phyloP scores from a whole-genome alignment of 2,329 filamentous ascomycete genomes.

The Xylaria sp. region DNA sequence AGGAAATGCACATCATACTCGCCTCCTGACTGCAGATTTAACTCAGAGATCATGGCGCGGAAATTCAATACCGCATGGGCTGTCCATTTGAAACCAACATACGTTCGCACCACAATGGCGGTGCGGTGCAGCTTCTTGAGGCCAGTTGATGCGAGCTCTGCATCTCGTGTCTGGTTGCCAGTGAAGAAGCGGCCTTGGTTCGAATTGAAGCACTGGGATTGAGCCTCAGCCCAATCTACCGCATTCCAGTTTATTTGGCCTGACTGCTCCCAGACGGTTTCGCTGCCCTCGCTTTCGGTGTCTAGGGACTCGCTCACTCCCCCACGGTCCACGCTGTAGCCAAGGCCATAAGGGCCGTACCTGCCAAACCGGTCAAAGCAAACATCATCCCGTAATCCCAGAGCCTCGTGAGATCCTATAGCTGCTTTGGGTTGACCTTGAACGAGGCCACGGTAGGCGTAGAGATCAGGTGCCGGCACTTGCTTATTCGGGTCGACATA shows the following conservation, averaged over 20 bases:
- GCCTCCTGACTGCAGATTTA: slow-evolving; percentile 79
- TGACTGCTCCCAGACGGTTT: slow-evolving; percentile 64
- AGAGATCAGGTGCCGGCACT: slow-evolving; percentile 69
- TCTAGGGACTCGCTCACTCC: slow-evolving; percentile 78
- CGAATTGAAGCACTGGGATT: slow-evolving; percentile 62
- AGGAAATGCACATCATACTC: slow-evolving; percentile 87
- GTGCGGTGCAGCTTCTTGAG: slow-evolving; percentile 66
- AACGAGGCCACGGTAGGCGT: slow-evolving; percentile 75
- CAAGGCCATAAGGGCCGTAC: slow-evolving; percentile 84
- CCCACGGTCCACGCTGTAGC: slow-evolving; percentile 79
- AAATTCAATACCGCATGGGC: slow-evolving; percentile 82
- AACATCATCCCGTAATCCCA: slow-evolving; percentile 79
- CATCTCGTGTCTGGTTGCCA: slow-evolving; percentile 50
- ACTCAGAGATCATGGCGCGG: slow-evolving; percentile 81
- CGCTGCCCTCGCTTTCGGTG: slow-evolving; percentile 74
- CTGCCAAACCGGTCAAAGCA: slow-evolving; percentile 91
- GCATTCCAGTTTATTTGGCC: slow-evolving; percentile 66
- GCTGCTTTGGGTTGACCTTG: slow-evolving; percentile 80
- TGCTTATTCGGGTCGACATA: slow-evolving; percentile 70
- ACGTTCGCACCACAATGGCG: slow-evolving; percentile 82
- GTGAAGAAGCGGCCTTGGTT: slow-evolving; percentile 72
- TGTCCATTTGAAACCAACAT: slow-evolving; percentile 82
- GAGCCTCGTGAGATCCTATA: slow-evolving; percentile 78
- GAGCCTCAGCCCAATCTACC: slow-evolving; percentile 65
- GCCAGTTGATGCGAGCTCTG: slow-evolving; percentile 41